These are phyloP conservation scores for Chaetomiaceae sp. DNA, from an alignment of 2,329 filamentous ascomycete species.

Conservation along the genomic window DNA sequence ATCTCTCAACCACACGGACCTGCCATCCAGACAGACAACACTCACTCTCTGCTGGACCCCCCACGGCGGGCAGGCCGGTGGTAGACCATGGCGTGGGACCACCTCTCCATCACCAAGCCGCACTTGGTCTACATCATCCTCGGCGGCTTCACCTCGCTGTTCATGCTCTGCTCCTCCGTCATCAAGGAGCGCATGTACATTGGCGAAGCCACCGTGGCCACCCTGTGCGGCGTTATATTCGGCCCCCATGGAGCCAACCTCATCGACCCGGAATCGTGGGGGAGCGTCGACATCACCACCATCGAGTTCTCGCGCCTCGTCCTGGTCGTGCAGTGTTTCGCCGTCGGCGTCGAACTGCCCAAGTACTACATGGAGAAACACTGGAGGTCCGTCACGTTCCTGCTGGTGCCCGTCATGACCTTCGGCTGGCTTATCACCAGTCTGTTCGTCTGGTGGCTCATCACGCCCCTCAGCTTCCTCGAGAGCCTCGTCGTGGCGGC, in stretches of 20 bases:
- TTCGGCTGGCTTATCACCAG: slow-evolving; percentile 92
- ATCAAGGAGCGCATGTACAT: slow-evolving; percentile 99
- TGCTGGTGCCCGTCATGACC: slow-evolving; percentile 95
- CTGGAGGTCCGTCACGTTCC: slow-evolving; percentile 85
- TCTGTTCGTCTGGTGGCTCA: slow-evolving; percentile 91
- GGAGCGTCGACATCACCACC: slow-evolving; percentile 79
- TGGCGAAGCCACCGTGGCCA: slow-evolving; percentile 93
- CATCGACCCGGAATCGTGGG: slow-evolving; percentile 73
- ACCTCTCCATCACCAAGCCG: slow-evolving; percentile 82
- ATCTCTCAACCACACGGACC: background rate
- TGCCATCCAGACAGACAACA: background rate
- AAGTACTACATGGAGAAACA: slow-evolving; percentile 97
- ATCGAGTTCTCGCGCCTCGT: slow-evolving; percentile 87
- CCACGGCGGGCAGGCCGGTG: slow-evolving; percentile 2
- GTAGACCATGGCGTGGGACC: slow-evolving; percentile 67
- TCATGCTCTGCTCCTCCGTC: slow-evolving; percentile 96
- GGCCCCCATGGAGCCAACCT: slow-evolving; percentile 79
- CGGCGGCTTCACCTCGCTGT: slow-evolving; percentile 93
- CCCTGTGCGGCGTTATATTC: slow-evolving; percentile 82
- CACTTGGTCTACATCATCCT: slow-evolving; percentile 98
- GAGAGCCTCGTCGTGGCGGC: slow-evolving; percentile 83
- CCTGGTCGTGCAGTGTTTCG: slow-evolving; percentile 87
- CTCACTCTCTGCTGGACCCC: background rate
- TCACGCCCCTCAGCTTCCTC: slow-evolving; percentile 75
- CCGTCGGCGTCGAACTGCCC: slow-evolving; percentile 84